Evolutionary conservation across 345 rosid species (phyloP), one percentile per base, ranked within the genome.

Genomic region (Odontarrhena argentea): DNA sequence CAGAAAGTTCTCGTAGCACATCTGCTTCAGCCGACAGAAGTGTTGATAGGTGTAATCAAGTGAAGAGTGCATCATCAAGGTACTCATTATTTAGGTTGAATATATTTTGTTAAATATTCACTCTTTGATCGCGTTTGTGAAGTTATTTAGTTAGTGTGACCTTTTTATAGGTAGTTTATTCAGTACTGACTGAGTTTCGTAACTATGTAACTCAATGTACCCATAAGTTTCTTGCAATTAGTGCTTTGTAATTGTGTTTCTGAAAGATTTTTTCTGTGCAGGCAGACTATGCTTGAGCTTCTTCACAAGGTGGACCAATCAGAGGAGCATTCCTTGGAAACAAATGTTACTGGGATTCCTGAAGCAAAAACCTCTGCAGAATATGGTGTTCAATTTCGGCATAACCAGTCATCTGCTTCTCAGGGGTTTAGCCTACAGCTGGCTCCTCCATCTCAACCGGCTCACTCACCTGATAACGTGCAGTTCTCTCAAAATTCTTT

Each of bases 261-360:
- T 30, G 41, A 10, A 53, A 42, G 24, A 60, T 38, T 47, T 34
- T 52, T 26, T 40, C 12, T 32, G 59, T 68, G 77, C 83, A 87
- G 91, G 77, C 84, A 83, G 74, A 83, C 86, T 60, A 85, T 88
- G 90, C 81, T 89, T 60, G 89, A 87, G 77, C 96, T 87, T 73
- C 86, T 87, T 71, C 86, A 83, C 67, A 89, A 89, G 83, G 86
- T 89, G 70, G 86, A 86, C 68, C 82, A 79, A 25, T 74, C 85
- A 30, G 68, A 72, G 62, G 87, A 82, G 36, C 72, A 44, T 62
- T 75, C 73, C 63, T 64, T 73, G 58, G 76, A 76, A 51, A 49
- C 74, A 24, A 76, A 73, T 38, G 55, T 78, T 47, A 77, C 80
- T 46, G 78, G 78, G 76, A 72, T 74, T 63, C 78, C 73, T 63